These are phyloP conservation scores for Triticum turgidum DNA, from an alignment of 176 grass and related monocot genomes.

Conservation along the genomic window DNA sequence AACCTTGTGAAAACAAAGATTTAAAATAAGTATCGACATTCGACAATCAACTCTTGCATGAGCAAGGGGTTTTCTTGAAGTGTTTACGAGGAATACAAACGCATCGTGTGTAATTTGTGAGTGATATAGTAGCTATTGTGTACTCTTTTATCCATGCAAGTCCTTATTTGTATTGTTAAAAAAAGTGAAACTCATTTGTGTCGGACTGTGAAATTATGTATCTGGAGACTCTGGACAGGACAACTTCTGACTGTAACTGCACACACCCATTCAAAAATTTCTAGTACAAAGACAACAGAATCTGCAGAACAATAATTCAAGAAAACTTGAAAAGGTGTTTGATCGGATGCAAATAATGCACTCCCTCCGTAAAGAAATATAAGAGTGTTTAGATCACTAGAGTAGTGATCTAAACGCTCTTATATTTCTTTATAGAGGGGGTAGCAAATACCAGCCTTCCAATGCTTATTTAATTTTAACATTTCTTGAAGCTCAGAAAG, in stretches of 20 bases:
- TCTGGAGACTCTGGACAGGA: neutral
- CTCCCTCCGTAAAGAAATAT: too few relatives aligned
- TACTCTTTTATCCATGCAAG: neutral
- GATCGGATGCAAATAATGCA: neutral
- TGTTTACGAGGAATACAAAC: neutral
- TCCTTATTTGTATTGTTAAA: neutral
- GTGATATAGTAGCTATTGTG: neutral
- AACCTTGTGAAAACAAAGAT: too few relatives aligned
- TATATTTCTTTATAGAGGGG: too few relatives aligned
- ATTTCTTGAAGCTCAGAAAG: neutral
- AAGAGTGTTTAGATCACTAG: too few relatives aligned
- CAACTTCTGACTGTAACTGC: neutral
- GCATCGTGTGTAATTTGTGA: neutral
- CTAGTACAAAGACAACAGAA: neutral
- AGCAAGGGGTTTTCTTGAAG: neutral
- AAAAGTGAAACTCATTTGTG: neutral
- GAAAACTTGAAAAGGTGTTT: conserved; percentile 1
- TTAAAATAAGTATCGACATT: too few relatives aligned
- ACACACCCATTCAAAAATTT: neutral
- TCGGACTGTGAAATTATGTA: neutral
- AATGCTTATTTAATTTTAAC: neutral
- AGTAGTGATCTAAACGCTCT: too few relatives aligned
- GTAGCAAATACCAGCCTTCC: neutral
- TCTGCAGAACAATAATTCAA: neutral
- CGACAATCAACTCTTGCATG: too few relatives aligned